Evolutionary conservation across 2,329 filamentous ascomycete species (phyloP).

Genomic region (Pyrenophora seminiperda): DNA sequence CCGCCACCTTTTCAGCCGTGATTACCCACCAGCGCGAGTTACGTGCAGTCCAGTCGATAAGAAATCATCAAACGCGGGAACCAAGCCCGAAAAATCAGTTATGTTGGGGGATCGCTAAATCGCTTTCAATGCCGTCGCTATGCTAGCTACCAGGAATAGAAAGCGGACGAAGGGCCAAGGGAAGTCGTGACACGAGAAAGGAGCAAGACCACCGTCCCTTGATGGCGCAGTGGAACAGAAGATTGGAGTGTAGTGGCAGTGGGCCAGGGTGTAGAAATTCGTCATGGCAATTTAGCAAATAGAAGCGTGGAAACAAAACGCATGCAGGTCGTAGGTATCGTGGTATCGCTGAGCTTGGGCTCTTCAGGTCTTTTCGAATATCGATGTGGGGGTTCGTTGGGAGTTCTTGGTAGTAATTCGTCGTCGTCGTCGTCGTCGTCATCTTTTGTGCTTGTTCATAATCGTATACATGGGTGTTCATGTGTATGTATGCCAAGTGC

Average conservation of each 20-base stretch:
- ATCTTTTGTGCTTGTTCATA: neutral
- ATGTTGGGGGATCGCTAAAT: constrained; percentile 31
- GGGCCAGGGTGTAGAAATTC: neutral
- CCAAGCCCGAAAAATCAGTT: constrained; percentile 8
- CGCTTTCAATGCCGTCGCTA: constrained; percentile 46
- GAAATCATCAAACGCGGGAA: constrained; percentile 4
- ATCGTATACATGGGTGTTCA: too few relatives aligned
- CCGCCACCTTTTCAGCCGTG: too few relatives aligned
- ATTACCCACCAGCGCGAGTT: constrained; percentile 5
- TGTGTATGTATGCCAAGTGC: neutral
- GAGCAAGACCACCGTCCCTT: neutral
- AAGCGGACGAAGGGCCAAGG: constrained; percentile 27
- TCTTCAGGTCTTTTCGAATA: constrained; percentile 41
- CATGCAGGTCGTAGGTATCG: constrained; percentile 23
- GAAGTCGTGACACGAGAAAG: neutral
- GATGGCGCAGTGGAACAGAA: neutral
- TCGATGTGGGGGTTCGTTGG: constrained; percentile 3
- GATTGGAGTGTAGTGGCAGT: too few relatives aligned
- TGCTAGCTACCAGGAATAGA: constrained; percentile 33
- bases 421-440: constrained; percentile 21
- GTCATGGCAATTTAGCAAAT: neutral
- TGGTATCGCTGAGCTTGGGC: constrained; percentile 47
- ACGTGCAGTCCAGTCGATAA: constrained; percentile 6
- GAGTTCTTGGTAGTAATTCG: constrained; percentile 1
- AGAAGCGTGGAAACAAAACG: constrained; percentile 8